These are phyloP conservation scores for Penicillium argentinense DNA, from an alignment of 495 filamentous ascomycete genomes.

Conservation along the genomic window DNA sequence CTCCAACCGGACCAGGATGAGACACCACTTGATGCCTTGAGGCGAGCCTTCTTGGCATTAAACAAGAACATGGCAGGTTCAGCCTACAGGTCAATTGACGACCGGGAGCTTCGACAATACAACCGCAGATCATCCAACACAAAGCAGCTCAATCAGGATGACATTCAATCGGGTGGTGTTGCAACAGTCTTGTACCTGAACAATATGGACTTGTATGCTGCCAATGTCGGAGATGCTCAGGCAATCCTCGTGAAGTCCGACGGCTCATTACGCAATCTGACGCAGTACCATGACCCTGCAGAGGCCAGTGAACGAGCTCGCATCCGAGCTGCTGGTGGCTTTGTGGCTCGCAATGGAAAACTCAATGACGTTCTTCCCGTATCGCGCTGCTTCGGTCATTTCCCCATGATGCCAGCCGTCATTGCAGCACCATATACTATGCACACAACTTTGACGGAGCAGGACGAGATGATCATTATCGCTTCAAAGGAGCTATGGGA, in stretches of 20 bases:
- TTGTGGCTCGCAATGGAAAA: conserved; percentile 89
- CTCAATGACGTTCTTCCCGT: conserved; percentile 89
- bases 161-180: conserved; percentile 84
- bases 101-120: conserved; percentile 57
- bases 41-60: conserved; percentile 80
- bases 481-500: conserved; percentile 95
- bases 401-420: conserved; percentile 86
- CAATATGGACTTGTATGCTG: conserved; percentile 86
- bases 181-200: conserved; percentile 90
- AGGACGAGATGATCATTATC: conserved; percentile 91
- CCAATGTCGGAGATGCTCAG: conserved; percentile 93
- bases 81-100: conserved; percentile 80
- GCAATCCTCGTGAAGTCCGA: conserved; percentile 91
- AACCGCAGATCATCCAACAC: conserved; percentile 70
- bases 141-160: conserved; percentile 76
- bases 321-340: conserved; percentile 93
- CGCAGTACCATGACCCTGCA: conserved; percentile 89
- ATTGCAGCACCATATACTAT: conserved; percentile 86
- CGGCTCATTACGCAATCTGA: conserved; percentile 74
- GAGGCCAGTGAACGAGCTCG: conserved; percentile 78
- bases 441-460: conserved; percentile 76
- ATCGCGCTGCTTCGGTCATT: conserved; percentile 92
- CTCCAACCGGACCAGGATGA: conserved; percentile 52
- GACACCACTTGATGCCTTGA: conserved; percentile 76
- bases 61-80: conserved; percentile 93